Percentiles rank a stretch among this genome's conserved stretches.
These are phyloP conservation scores for Cyberlindnera mississippiensis DNA, from an alignment of 805 yeast species.

Conservation along the genomic window DNA sequence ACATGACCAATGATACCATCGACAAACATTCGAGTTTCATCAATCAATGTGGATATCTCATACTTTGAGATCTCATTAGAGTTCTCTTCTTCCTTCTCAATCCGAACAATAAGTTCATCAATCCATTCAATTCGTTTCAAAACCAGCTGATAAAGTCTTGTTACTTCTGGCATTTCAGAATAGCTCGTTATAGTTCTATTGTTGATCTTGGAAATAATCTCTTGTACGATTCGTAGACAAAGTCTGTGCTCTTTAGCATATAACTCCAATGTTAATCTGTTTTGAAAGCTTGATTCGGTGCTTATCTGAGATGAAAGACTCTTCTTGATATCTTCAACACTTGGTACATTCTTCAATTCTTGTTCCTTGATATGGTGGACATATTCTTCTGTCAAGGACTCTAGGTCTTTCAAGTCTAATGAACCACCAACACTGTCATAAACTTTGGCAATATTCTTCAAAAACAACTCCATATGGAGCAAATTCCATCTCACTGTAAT, in stretches of 20 bases:
- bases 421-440: not conserved
- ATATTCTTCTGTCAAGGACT: constrained; percentile 1
- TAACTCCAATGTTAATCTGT: not conserved
- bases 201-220: constrained; percentile 2
- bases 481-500: constrained; percentile 1
- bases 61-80: constrained; percentile 4
- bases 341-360: constrained; percentile 8
- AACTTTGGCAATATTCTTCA: constrained; percentile 1
- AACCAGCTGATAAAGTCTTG: constrained; percentile 6
- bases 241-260: not conserved
- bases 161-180: constrained; percentile 1
- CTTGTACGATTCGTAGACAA: not conserved
- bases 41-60: not conserved
- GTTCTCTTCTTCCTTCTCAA: not conserved
- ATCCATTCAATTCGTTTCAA: constrained; percentile 1
- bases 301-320: not conserved
- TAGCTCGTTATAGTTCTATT: not conserved
- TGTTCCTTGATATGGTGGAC: constrained; percentile 14
- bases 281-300: not conserved
- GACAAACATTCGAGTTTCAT: not conserved
- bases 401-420: constrained; percentile 2
- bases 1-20: not conserved
- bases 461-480: constrained; percentile 1
- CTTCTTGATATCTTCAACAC: not conserved
- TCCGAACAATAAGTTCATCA: not conserved